phyloP scores from a whole-genome alignment of 352 stramenopile genomes.

The Phytophthora podocarpi region DNA sequence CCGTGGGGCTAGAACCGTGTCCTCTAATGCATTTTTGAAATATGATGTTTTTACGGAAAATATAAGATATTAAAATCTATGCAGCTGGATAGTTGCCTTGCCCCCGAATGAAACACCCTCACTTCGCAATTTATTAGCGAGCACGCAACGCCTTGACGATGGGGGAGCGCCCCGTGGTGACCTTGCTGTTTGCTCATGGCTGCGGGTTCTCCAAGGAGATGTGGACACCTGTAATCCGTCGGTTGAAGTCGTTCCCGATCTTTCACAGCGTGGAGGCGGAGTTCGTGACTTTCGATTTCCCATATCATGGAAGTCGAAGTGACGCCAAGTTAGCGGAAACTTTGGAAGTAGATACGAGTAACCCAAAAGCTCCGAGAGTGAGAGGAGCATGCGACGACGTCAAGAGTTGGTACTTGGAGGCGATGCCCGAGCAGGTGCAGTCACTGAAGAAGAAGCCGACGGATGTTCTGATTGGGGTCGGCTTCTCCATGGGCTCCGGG shows the following conservation, averaged over 20 bases:
- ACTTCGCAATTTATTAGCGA: too few species aligned
- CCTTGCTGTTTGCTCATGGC: conserved; percentile 45
- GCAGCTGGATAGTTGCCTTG: too few species aligned
- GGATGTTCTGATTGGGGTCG: conserved; percentile 42
- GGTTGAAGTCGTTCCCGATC: conserved; percentile 18
- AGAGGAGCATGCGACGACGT: conserved; percentile 13
- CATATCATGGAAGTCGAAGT: conserved; percentile 38
- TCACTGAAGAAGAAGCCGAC: conserved; percentile 3
- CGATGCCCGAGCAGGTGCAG: conserved; percentile 10
- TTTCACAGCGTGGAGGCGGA: conserved; percentile 26
- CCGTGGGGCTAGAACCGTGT: too few species aligned
- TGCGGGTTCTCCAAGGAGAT: conserved; percentile 46
- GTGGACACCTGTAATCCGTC: conserved; percentile 43
- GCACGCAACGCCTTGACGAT: too few species aligned
- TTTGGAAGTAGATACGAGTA: conserved; percentile 20
- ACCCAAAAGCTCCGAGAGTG: conserved; percentile 22
- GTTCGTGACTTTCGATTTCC: conserved; percentile 43
- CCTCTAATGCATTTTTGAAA: too few species aligned
- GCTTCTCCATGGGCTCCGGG: conserved; percentile 47
- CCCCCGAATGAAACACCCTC: too few species aligned
- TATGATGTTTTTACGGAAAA: too few species aligned
- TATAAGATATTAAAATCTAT: too few species aligned
- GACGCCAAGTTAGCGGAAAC: conserved; percentile 17
- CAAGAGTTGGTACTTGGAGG: conserved; percentile 17
- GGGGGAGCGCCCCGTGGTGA: conserved; percentile 17